Evolutionary conservation across 2,329 filamentous ascomycete genomes (phyloP).

Genomic region (Penicillium sp.): DNA sequence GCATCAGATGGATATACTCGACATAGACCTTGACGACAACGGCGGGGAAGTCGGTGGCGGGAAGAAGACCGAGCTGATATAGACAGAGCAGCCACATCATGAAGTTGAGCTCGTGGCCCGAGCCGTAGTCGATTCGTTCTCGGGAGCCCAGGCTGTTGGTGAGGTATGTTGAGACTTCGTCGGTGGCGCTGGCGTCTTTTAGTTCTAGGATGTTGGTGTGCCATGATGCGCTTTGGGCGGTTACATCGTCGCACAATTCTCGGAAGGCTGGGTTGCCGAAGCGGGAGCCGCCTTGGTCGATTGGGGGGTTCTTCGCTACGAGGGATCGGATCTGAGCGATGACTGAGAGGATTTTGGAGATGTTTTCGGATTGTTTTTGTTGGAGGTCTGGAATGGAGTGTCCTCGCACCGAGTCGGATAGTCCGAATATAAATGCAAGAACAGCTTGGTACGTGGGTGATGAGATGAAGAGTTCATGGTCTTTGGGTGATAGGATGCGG

Average conservation of each 20-base stretch:
- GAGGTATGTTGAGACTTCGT: conserved; percentile 77
- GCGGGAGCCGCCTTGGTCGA: conserved; percentile 81
- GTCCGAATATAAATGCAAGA: conserved; percentile 76
- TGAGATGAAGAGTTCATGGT: conserved; percentile 75
- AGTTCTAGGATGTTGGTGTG: conserved; percentile 42
- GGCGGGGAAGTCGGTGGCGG: conserved; percentile 63
- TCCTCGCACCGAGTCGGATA: conserved; percentile 75
- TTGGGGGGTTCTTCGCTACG: conserved; percentile 67
- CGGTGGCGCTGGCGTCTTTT: conserved; percentile 50
- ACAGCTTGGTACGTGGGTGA: conserved; percentile 75
- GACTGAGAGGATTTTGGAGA: conserved; percentile 64
- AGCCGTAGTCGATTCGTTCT: conserved; percentile 89
- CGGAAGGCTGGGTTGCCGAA: conserved; percentile 95
- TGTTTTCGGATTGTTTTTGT: conserved; percentile 50
- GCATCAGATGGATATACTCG: conserved; percentile 82
- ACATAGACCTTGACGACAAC: conserved; percentile 75
- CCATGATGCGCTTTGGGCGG: conserved; percentile 39
- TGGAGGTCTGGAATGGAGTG: conserved; percentile 29
- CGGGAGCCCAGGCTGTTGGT: conserved; percentile 80
- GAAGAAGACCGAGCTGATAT: conserved; percentile 68
- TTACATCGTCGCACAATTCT: conserved; percentile 62
- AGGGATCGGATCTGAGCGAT: conserved; percentile 66
- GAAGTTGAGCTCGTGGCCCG: conserved; percentile 96
- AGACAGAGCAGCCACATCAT: conserved; percentile 94
- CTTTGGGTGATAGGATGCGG: conserved; percentile 73